phyloP scores from a whole-genome alignment of 495 filamentous ascomycete genomes.

The Podospora pseudocomata region DNA sequence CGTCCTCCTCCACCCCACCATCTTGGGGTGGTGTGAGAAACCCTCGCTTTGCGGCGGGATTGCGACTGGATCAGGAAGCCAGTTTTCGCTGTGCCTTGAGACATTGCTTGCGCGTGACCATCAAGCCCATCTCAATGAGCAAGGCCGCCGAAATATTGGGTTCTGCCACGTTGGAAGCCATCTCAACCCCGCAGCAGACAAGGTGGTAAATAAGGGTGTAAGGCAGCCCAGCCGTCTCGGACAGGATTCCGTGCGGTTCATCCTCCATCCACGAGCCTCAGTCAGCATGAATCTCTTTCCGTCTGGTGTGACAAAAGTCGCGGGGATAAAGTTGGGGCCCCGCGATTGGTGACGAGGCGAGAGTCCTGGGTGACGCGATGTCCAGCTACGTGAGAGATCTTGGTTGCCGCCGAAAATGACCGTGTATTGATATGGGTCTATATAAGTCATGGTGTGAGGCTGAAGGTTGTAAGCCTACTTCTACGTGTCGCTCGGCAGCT shows the following conservation, averaged over 20 bases:
- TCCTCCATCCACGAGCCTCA: slow-evolving; percentile 5
- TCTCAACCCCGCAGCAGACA: neutral
- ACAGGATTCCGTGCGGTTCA: neutral
- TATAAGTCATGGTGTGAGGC: neutral
- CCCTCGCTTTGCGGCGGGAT: slow-evolving; percentile 3
- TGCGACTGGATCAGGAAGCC: neutral
- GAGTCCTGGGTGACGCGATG: neutral
- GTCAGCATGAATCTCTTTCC: neutral
- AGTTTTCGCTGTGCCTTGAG: neutral
- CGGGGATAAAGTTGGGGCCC: neutral
- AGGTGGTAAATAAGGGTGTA: neutral
- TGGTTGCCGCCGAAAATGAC: neutral
- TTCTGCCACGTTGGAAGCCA: neutral
- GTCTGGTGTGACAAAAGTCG: neutral
- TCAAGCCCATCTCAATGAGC: neutral
- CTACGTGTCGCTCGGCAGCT: neutral
- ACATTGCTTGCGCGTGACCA: slow-evolving; percentile 4
- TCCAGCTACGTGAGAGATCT: slow-evolving; percentile 2
- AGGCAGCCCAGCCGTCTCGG: neutral
- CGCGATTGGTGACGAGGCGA: slow-evolving; percentile 5
- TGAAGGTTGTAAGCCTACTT: neutral
- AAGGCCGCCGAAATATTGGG: neutral
- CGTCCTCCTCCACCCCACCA: neutral
- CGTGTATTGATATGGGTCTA: neutral
- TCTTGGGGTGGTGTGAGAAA: neutral